A percentile compares a stretch with the other conserved stretches of the same genome.
phyloP scores from a whole-genome alignment of 345 rosid species.

The Populus nigra region DNA sequence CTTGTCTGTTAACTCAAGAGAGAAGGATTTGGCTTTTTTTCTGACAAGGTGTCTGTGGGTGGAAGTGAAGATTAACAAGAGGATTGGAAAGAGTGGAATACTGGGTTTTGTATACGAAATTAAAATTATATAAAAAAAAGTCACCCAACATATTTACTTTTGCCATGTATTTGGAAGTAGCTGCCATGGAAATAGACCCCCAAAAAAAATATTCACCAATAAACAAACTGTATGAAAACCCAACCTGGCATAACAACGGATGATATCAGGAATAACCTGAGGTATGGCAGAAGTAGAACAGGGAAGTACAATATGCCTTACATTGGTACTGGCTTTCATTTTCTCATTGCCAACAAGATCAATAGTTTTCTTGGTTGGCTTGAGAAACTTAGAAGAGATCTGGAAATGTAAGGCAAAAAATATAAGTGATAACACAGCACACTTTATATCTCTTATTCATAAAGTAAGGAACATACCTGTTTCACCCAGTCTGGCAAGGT shows the following conservation, averaged over 20 bases:
- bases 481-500: constrained; percentile 91
- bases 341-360: constrained; percentile 98
- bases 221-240: constrained; percentile 7
- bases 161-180: too few species aligned
- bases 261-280: constrained; percentile 83
- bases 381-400: constrained; percentile 75
- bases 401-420: constrained; percentile 28
- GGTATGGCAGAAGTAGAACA: constrained; percentile 68
- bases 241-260: constrained; percentile 90
- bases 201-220: background rate
- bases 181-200: background rate
- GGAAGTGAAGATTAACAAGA: too few species aligned
- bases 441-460: background rate
- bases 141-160: too few species aligned
- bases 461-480: constrained; percentile 46
- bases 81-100: too few species aligned
- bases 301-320: constrained; percentile 83
- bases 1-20: too few species aligned
- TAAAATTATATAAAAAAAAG: too few species aligned
- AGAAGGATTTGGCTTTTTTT: too few species aligned
- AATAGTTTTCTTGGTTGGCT: constrained; percentile 65
- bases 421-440: background rate
- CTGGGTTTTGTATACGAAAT: too few species aligned
- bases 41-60: too few species aligned
- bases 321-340: constrained; percentile 94